Evolutionary conservation across 225 moss, liverwort and hornwort genomes (phyloP).

Genomic region (Thuidium tamariscinum): DNA sequence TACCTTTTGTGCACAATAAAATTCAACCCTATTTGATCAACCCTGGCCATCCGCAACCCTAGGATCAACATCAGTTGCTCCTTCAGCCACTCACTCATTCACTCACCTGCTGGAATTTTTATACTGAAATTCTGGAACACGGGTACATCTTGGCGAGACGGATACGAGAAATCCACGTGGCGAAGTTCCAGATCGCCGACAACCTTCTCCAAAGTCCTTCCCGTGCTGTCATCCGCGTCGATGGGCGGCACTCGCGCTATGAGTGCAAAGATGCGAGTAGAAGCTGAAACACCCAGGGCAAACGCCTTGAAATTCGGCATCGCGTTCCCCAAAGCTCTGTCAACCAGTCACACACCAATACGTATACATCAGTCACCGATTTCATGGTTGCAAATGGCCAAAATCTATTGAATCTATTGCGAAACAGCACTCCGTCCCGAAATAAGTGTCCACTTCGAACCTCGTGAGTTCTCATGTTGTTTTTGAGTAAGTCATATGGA

Average conservation of each 20-base stretch:
- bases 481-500: neutral
- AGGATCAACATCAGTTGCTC: neutral
- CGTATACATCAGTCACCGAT: neutral
- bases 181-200: conserved; percentile 52
- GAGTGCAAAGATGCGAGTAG: conserved; percentile 38
- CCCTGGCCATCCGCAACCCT: neutral
- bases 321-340: conserved; percentile 42
- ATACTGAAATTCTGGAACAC: conserved; percentile 65
- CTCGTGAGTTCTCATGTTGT: too few species aligned
- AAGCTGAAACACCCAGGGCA: conserved; percentile 29
- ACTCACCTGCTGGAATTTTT: conserved; percentile 63
- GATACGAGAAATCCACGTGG: conserved; percentile 63
- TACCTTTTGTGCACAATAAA: neutral
- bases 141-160: conserved; percentile 57
- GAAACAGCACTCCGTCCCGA: neutral
- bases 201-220: conserved; percentile 33
- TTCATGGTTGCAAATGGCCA: neutral
- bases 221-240: conserved; percentile 35
- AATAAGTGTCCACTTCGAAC: neutral
- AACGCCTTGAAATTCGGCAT: conserved; percentile 41
- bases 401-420: neutral
- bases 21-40: neutral
- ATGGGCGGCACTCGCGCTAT: conserved; percentile 52
- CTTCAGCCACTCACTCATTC: neutral
- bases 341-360: neutral